phyloP scores from a whole-genome alignment of 202 grass and related monocot genomes.

The Dendrocalamus latiflorus region DNA sequence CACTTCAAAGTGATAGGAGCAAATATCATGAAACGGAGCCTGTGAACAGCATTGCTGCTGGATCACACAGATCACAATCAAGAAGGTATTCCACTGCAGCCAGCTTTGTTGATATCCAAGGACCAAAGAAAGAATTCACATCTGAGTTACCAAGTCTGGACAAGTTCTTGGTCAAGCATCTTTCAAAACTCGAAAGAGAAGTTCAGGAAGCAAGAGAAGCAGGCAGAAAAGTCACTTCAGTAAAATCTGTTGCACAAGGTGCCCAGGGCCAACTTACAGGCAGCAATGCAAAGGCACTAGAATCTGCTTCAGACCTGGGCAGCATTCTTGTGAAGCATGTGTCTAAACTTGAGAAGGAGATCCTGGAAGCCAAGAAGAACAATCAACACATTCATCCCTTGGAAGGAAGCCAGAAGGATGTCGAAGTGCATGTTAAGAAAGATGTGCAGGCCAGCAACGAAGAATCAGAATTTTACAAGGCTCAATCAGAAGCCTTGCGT shows the following conservation, averaged over 20 bases:
- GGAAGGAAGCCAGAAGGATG: constrained; percentile 32
- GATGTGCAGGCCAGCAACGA: constrained; percentile 8
- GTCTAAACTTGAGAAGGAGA: constrained; percentile 72
- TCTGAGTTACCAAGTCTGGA: constrained; percentile 47
- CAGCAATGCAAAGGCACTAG: neutral
- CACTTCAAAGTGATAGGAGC: constrained; percentile 56
- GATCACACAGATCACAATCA: constrained; percentile 19
- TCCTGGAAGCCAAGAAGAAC: constrained; percentile 62
- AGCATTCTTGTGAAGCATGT: constrained; percentile 70
- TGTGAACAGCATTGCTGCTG: neutral
- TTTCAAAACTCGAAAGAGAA: constrained; percentile 58
- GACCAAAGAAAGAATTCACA: constrained; percentile 21
- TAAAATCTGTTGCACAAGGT: constrained; percentile 15
- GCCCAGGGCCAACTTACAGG: neutral
- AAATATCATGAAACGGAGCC: constrained; percentile 33
- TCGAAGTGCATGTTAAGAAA: constrained; percentile 18
- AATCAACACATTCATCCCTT: neutral
- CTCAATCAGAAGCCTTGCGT: constrained; percentile 16
- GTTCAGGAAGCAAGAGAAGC: constrained; percentile 49
- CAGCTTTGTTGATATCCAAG: constrained; percentile 43
- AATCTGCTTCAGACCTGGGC: constrained; percentile 37
- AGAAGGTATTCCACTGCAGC: constrained; percentile 50
- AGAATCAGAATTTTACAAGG: constrained; percentile 5
- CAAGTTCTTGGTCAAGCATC: constrained; percentile 47
- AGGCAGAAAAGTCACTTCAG: constrained; percentile 5